Base-by-base conservation (phyloP, 345 rosid genomes). In the Aethionema arabicum region DNA sequence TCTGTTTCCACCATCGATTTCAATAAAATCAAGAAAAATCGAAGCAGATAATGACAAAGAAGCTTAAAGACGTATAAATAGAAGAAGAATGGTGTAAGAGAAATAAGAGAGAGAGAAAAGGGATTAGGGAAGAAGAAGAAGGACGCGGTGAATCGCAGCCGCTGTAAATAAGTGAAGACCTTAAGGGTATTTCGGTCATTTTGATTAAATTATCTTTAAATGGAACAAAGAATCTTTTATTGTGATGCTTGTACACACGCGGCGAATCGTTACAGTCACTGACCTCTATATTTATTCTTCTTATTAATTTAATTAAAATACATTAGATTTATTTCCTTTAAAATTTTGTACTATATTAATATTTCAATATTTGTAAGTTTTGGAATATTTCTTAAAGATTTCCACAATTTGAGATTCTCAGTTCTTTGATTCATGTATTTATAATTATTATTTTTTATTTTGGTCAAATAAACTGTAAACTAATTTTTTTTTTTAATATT, bases 111-210 rank as follows among this genome's bases (percentile, higher is more conserved):
- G 8, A 41, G 57, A 8, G n/a, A 36, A 11, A 39, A 27, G 59
- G 70, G 87, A 75, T 80, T 69, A 72, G 72, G 47, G 75, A 65
- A 77, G 77, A 63, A 62, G 61, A 72, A 40, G 85, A 82, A 73
- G 76, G 60, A 67, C 68, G 62, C 62, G 74, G 49, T 30, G 63
- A 35, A 61, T 47, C 61, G 73, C 29, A 60, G 60, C 56, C 52
- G 76, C 32, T 62, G 72, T 67, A 72, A 59, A 60, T 66, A 67
- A 45, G 49, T 59, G 75, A 67, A 67, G 43, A 65, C 3, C 53
- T 4, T 67, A 53, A 69, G 76, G 76, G 5, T 42, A 49, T 65
- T 65, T 7, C 0, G 61, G 58, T 7, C 40, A 58, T 6, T 32
- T 12, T 0, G 16, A 51, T 30, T 11, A 43, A 40, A 62, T 59